Conservation (phyloP, 331 rosid genomes). For the Prunus yedoensis region DNA sequence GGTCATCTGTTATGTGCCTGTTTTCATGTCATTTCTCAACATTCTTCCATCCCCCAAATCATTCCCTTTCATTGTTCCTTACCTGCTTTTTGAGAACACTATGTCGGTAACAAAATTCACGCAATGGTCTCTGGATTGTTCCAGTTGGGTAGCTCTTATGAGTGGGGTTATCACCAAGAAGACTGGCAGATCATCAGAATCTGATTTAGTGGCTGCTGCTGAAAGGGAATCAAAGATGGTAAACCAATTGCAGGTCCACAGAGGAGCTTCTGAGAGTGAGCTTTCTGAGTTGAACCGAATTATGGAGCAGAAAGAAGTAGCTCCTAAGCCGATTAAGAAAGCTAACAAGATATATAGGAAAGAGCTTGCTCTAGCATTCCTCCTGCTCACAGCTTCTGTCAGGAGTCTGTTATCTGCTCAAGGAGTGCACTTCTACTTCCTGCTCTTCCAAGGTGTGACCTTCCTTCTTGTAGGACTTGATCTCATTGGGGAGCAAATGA, state of each 20-base stretch:
- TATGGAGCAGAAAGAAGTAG: constrained; percentile 51
- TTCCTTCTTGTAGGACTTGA: constrained; percentile 97
- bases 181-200: constrained; percentile 82
- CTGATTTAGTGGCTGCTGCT: constrained; percentile 72
- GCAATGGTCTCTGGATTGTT: constrained; percentile 95
- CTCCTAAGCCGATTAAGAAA: constrained; percentile 50
- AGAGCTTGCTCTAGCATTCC: constrained; percentile 85
- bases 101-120: constrained; percentile 96
- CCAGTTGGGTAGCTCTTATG: constrained; percentile 93
- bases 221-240: constrained; percentile 58
- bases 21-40: constrained; percentile 84
- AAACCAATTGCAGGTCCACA: constrained; percentile 53
- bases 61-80: constrained; percentile 86
- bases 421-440: constrained; percentile 95
- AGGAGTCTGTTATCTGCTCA: constrained; percentile 88
- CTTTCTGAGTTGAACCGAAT: constrained; percentile 51
- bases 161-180: constrained; percentile 95
- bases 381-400: constrained; percentile 77
- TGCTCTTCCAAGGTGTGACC: constrained; percentile 90
- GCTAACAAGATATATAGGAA: constrained; percentile 73
- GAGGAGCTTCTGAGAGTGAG: constrained; percentile 75
- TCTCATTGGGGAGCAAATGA: constrained; percentile 92
- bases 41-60: constrained; percentile 91
- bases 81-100: constrained; percentile 89
- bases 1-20: constrained; percentile 92